These are phyloP conservation scores for Extremus antarcticus DNA, from an alignment of 495 filamentous ascomycete species.

Conservation along the genomic window DNA sequence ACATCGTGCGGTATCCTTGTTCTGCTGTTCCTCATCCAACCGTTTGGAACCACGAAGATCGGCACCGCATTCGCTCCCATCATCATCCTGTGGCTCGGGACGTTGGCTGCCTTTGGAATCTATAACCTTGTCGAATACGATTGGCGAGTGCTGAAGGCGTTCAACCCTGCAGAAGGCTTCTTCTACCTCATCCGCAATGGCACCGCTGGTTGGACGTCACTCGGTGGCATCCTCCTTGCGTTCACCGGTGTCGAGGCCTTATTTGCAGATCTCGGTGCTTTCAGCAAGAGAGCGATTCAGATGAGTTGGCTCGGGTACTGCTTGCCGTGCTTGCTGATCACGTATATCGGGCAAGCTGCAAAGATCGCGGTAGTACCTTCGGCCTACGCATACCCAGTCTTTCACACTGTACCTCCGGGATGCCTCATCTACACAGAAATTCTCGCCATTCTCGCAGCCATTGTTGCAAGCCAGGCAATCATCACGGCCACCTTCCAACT, in stretches of 20 bases:
- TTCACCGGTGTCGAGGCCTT: slow-evolving; percentile 68
- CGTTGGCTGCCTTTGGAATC: slow-evolving; percentile 58
- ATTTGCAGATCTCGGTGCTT: slow-evolving; percentile 63
- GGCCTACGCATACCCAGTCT: no score
- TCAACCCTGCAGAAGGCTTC: slow-evolving; percentile 18
- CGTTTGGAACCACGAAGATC: slow-evolving; percentile 58
- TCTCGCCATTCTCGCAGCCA: no score
- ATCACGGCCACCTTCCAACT: no score
- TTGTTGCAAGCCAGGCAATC: no score
- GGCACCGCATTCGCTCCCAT: slow-evolving; percentile 57
- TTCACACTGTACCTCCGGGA: no score
- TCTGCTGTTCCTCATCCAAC: slow-evolving; percentile 57
- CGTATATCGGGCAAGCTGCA: no score
- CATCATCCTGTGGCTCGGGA: slow-evolving; percentile 59
- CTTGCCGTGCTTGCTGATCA: no score
- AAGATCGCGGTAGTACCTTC: no score
- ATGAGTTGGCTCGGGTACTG: slow-evolving; percentile 56
- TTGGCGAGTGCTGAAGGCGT: slow-evolving; percentile 18
- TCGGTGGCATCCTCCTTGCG: slow-evolving; percentile 57
- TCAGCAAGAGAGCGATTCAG: slow-evolving; percentile 50
- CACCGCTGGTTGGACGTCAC: slow-evolving; percentile 49
- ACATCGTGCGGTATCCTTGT: slow-evolving; percentile 59
- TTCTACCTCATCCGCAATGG: slow-evolving; percentile 24
- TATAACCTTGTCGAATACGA: slow-evolving; percentile 34
- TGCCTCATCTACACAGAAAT: no score